These are phyloP conservation scores for Daldinia loculata DNA, from an alignment of 495 filamentous ascomycete genomes.

Conservation along the genomic window DNA sequence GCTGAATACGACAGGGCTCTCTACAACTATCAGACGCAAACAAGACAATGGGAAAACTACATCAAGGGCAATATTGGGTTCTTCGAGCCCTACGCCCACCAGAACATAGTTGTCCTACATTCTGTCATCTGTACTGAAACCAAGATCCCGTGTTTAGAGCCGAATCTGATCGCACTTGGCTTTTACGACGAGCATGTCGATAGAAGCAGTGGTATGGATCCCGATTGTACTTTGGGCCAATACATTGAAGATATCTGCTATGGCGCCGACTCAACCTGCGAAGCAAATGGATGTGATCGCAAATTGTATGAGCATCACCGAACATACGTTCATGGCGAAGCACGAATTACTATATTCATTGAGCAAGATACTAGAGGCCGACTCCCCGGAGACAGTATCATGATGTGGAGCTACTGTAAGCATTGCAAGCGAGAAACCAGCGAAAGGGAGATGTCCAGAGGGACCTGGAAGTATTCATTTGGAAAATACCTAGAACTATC, in stretches of 20 bases:
- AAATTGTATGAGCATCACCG: constrained; percentile 93
- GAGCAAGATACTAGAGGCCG: constrained; percentile 66
- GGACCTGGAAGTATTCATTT: constrained; percentile 98
- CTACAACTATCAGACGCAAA: constrained; percentile 94
- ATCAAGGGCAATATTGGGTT: constrained; percentile 82
- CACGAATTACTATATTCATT: constrained; percentile 87
- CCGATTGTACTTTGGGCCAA: constrained; percentile 92
- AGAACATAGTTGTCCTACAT: constrained; percentile 94
- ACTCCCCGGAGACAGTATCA: constrained; percentile 72
- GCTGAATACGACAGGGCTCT: constrained; percentile 95
- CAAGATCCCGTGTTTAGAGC: constrained; percentile 90
- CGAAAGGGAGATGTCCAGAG: constrained; percentile 91
- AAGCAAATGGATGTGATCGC: constrained; percentile 83
- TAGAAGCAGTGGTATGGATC: constrained; percentile 67
- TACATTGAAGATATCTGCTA: constrained; percentile 93
- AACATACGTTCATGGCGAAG: constrained; percentile 96
- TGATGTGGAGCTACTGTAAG: constrained; percentile 98
- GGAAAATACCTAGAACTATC: constrained; percentile 96
- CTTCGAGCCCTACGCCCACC: constrained; percentile 93
- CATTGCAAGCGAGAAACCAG: constrained; percentile 89
- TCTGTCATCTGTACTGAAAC: constrained; percentile 91
- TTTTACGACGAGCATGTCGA: constrained; percentile 91
- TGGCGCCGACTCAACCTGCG: constrained; percentile 76
- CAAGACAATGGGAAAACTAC: constrained; percentile 93
- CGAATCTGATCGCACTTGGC: constrained; percentile 81